Percentiles rank a stretch among this genome's conserved stretches.
Evolutionary conservation across 306 rosid genomes (phyloP).

Genomic region (Lablab purpureus): DNA sequence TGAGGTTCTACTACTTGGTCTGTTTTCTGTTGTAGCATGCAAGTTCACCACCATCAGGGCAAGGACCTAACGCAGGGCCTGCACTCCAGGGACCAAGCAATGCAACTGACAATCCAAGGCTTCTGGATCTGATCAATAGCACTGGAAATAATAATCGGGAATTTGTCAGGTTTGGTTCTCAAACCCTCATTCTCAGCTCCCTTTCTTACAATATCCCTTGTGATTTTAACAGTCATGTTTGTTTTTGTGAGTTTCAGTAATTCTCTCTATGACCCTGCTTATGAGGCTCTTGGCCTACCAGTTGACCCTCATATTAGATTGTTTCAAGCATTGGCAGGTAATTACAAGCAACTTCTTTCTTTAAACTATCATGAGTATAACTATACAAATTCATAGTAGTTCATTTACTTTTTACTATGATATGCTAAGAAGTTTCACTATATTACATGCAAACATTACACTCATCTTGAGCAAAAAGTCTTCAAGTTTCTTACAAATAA

Average conservation of each 20-base stretch:
- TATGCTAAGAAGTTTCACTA: not conserved
- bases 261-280: not conserved
- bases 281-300: not conserved
- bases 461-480: not conserved
- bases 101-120: not conserved
- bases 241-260: not conserved
- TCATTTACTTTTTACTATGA: not conserved
- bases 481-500: not conserved
- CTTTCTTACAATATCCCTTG: not conserved
- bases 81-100: not conserved
- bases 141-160: not conserved
- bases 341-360: not conserved
- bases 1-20: not conserved
- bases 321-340: not conserved
- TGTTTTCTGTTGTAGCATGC: not conserved
- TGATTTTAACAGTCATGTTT: slow-evolving; percentile 1
- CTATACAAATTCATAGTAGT: not conserved
- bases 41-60: not conserved
- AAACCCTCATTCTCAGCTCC: not conserved
- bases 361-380: not conserved
- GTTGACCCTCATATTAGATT: slow-evolving; percentile 31
- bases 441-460: not conserved
- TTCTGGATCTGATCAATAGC: not conserved
- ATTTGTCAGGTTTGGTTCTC: not conserved
- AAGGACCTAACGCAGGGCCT: not conserved